phyloP scores from a whole-genome alignment of 2,329 filamentous ascomycete genomes.

The Cladorrhinum sp. region DNA sequence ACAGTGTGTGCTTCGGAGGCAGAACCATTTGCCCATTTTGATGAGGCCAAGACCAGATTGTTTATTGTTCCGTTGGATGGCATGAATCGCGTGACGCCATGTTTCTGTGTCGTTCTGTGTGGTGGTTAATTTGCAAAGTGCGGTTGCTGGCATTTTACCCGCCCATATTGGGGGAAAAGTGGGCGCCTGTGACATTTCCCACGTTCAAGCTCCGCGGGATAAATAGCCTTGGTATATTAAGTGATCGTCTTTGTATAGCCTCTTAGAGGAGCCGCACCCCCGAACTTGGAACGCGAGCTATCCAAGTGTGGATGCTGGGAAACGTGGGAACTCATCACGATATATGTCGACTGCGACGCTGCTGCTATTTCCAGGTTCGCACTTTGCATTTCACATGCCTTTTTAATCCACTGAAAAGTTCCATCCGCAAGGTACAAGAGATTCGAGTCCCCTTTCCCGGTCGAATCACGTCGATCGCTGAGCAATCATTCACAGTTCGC shows the following conservation, averaged over 20 bases:
- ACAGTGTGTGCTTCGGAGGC: conserved; percentile 16
- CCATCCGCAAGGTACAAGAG: background rate
- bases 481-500: background rate
- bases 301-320: background rate
- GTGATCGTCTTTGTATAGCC: conserved; percentile 18
- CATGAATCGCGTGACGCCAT: conserved; percentile 26
- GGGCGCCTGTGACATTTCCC: conserved; percentile 11
- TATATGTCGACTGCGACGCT: conserved; percentile 11
- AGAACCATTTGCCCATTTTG: conserved; percentile 8
- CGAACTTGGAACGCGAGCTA: conserved; percentile 16
- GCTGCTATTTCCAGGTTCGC: conserved; percentile 14
- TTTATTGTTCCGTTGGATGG: conserved; percentile 19
- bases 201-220: conserved; percentile 23
- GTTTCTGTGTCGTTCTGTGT: background rate
- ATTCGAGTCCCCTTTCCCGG: background rate
- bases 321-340: conserved; percentile 3
- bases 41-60: conserved; percentile 14
- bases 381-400: background rate
- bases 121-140: conserved; percentile 24
- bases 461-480: conserved; percentile 3
- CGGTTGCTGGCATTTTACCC: conserved; percentile 23
- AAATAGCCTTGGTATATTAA: conserved; percentile 28
- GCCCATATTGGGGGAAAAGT: conserved; percentile 25
- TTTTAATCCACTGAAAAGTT: background rate
- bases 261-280: conserved; percentile 24